These are phyloP conservation scores for Epichloe uncinata DNA, from an alignment of 2,329 filamentous ascomycete species.

Conservation along the genomic window DNA sequence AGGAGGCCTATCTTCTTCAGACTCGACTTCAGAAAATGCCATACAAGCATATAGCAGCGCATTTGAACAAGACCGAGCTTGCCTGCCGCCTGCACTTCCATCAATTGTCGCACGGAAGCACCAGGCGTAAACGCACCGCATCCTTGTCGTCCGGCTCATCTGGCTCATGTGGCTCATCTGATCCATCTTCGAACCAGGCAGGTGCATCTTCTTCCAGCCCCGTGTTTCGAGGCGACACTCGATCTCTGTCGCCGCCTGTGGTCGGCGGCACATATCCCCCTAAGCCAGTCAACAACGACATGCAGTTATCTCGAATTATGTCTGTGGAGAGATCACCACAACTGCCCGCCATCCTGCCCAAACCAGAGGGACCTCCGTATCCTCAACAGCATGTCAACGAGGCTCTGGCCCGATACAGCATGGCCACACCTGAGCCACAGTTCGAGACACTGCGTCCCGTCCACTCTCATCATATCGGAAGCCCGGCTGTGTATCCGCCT, in stretches of 20 bases:
- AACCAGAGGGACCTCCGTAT: slow-evolving; percentile 42
- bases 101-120: slow-evolving; percentile 70
- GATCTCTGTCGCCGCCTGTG: slow-evolving; percentile 35
- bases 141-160: slow-evolving; percentile 55
- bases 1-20: slow-evolving; percentile 76
- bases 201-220: slow-evolving; percentile 36
- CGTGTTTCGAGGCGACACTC: slow-evolving; percentile 33
- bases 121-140: slow-evolving; percentile 62
- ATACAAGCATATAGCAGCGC: slow-evolving; percentile 78
- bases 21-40: slow-evolving; percentile 80
- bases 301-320: slow-evolving; percentile 43
- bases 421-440: slow-evolving; percentile 29
- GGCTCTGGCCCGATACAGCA: slow-evolving; percentile 27
- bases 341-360: slow-evolving; percentile 51
- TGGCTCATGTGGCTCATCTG: slow-evolving; percentile 44
- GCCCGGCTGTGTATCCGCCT: slow-evolving; percentile 18
- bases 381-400: slow-evolving; percentile 17
- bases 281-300: slow-evolving; percentile 29
- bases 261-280: slow-evolving; percentile 31
- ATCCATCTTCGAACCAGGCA: slow-evolving; percentile 37
- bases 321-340: slow-evolving; percentile 29
- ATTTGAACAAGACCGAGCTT: slow-evolving; percentile 77
- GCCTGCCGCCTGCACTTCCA: slow-evolving; percentile 82
- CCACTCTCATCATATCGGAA: slow-evolving; percentile 19
- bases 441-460: slow-evolving; percentile 31